These are phyloP conservation scores for Closterium sp. DNA, from an alignment of 139 green algal genomes.

Conservation along the genomic window DNA sequence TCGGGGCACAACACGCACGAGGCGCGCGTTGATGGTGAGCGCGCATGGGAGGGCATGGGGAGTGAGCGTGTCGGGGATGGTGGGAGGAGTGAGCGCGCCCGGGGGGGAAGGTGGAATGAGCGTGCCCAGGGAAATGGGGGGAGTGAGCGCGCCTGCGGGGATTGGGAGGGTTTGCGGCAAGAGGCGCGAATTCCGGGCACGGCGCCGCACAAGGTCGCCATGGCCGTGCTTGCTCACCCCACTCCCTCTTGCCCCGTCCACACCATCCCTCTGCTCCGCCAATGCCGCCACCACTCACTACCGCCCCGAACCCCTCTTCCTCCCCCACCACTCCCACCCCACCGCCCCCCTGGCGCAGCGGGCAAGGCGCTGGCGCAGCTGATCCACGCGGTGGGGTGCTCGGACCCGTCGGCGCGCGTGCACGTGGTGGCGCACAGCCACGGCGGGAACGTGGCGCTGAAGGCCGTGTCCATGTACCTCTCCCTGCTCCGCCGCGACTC, in stretches of 20 bases:
- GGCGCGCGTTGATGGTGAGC: not conserved
- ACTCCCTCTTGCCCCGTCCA: not conserved
- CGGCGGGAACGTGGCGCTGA: constrained; percentile 32
- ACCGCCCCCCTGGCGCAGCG: not conserved
- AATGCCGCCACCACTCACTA: not conserved
- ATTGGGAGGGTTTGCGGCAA: too few species aligned
- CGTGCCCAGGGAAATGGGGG: too few species aligned
- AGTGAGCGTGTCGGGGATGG: too few species aligned
- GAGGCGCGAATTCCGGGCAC: not conserved
- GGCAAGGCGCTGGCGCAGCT: constrained; percentile 8
- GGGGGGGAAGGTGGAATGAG: not conserved
- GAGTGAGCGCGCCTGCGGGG: too few species aligned
- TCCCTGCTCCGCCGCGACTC: constrained; percentile 8
- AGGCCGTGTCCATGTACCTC: constrained; percentile 21
- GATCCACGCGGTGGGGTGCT: not conserved
- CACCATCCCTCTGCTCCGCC: not conserved
- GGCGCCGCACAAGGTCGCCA: not conserved
- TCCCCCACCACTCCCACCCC: not conserved
- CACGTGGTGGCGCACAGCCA: constrained; percentile 36
- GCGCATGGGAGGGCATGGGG: not conserved
- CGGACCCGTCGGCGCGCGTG: constrained; percentile 31
- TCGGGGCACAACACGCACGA: constrained; percentile 23
- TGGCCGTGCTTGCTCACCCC: not conserved
- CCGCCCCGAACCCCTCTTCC: not conserved
- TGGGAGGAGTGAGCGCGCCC: too few species aligned